A percentile compares a stretch with the other conserved stretches of the same genome.
Conservation (phyloP, 1,284 basidiomycete genomes). For the Naganishia liquefaciens region DNA sequence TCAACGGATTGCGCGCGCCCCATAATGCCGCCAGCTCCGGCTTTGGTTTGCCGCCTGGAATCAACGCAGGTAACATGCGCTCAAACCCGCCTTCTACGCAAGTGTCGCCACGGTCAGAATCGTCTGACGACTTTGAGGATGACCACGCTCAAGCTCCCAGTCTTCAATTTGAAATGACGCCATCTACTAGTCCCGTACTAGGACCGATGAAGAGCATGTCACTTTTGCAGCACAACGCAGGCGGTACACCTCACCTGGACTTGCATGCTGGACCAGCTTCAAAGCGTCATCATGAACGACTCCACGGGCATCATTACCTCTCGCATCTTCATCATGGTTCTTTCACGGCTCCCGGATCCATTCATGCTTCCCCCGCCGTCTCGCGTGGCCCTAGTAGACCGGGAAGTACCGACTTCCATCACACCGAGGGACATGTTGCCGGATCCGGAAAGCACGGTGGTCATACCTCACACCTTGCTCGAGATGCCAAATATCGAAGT, state of each 20-base stretch:
- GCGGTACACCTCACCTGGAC: constrained; percentile 21
- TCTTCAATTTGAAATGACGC: constrained; percentile 45
- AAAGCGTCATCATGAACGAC: constrained; percentile 25
- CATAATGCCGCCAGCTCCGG: constrained; percentile 5
- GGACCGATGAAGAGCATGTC: constrained; percentile 68
- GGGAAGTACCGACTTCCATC: constrained; percentile 40
- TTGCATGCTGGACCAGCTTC: constrained; percentile 8
- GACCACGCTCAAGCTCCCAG: constrained; percentile 37
- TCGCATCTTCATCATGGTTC: constrained; percentile 42
- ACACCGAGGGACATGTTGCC: constrained; percentile 43
- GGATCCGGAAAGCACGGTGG: constrained; percentile 51
- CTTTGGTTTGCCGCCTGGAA: constrained; percentile 7
- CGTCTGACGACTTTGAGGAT: constrained; percentile 51
- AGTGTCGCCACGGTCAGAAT: constrained; percentile 49
- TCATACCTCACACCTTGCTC: constrained; percentile 47
- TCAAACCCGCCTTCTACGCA: constrained; percentile 43
- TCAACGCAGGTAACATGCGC: constrained; percentile 9
- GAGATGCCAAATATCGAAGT: constrained; percentile 50
- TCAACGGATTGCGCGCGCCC: constrained; percentile 11
- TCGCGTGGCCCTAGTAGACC: constrained; percentile 48
- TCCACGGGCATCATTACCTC: constrained; percentile 35
- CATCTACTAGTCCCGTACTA: constrained; percentile 74
- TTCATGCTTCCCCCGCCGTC: constrained; percentile 44
- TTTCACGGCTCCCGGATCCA: constrained; percentile 50
- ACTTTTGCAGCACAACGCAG: constrained; percentile 40